Evolutionary conservation across 306 rosid genomes (phyloP).

Genomic region (Aeschynomene evenia): DNA sequence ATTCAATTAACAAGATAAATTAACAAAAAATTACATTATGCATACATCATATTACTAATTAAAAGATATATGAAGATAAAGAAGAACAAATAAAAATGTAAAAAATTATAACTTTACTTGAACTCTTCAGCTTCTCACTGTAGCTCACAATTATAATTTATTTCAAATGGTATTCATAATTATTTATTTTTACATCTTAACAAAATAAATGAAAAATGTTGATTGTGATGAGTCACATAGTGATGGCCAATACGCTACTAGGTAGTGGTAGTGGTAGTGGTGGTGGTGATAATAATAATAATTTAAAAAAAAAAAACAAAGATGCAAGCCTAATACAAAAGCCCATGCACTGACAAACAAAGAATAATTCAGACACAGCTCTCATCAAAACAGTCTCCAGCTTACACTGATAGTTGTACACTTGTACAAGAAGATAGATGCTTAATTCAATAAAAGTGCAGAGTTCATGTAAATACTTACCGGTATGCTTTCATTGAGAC

Average conservation of each 20-base stretch:
- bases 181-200: too few relatives aligned
- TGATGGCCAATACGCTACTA: too few relatives aligned
- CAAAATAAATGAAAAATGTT: neutral
- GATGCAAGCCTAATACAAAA: neutral
- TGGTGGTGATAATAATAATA: neutral
- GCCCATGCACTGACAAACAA: neutral
- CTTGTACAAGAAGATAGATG: neutral
- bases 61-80: too few relatives aligned
- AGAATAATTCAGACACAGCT: neutral
- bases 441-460: slow-evolving; percentile 17
- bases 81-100: too few relatives aligned
- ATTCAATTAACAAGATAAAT: too few relatives aligned
- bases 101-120: too few relatives aligned
- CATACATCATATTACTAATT: too few relatives aligned
- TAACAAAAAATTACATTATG: too few relatives aligned
- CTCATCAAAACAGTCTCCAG: slow-evolving; percentile 8
- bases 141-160: neutral
- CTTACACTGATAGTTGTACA: neutral
- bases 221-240: too few relatives aligned
- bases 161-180: neutral
- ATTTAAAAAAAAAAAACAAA: neutral
- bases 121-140: neutral
- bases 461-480: slow-evolving; percentile 46
- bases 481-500: slow-evolving; percentile 28
- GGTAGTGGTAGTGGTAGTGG: too few relatives aligned